Evolutionary conservation across 2,329 filamentous ascomycete species (phyloP).

Genomic region (Apiospora rasikravindrae): DNA sequence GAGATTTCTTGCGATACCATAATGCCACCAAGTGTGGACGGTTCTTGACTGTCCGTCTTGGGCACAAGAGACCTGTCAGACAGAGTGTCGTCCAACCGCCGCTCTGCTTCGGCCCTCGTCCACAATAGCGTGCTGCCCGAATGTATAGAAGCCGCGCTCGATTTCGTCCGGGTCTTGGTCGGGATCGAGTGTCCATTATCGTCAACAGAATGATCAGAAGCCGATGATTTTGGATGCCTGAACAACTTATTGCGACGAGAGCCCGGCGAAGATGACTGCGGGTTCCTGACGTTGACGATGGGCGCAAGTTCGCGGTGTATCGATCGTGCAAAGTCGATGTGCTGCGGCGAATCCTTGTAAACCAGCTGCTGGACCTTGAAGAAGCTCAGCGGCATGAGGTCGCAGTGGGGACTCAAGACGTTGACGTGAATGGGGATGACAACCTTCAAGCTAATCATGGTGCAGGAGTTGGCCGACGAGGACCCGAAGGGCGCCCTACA

Average conservation of each 20-base stretch:
- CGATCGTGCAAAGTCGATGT: constrained; percentile 63
- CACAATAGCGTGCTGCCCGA: constrained; percentile 42
- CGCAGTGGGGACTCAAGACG: constrained; percentile 55
- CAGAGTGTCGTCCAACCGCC: background rate
- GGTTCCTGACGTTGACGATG: constrained; percentile 43
- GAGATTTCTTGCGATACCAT: constrained; percentile 67
- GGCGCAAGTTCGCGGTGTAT: constrained; percentile 66
- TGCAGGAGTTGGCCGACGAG: constrained; percentile 32
- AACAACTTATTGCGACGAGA: background rate
- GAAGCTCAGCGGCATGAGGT: constrained; percentile 66
- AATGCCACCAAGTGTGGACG: constrained; percentile 56
- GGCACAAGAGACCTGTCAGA: constrained; percentile 10
- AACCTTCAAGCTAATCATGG: constrained; percentile 61
- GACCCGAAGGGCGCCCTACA: constrained; percentile 34
- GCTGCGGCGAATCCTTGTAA: constrained; percentile 58
- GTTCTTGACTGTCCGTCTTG: constrained; percentile 23
- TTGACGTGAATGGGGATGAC: constrained; percentile 66
- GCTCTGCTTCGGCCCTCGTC: constrained; percentile 24
- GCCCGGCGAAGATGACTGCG: background rate
- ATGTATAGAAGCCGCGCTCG: constrained; percentile 34
- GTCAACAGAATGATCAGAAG: constrained; percentile 31
- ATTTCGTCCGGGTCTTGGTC: constrained; percentile 31
- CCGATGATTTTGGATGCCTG: background rate
- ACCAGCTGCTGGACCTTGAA: constrained; percentile 71
- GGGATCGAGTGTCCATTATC: constrained; percentile 38